Evolutionary conservation across 345 rosid species (phyloP).

Genomic region (Alliaria petiolata): DNA sequence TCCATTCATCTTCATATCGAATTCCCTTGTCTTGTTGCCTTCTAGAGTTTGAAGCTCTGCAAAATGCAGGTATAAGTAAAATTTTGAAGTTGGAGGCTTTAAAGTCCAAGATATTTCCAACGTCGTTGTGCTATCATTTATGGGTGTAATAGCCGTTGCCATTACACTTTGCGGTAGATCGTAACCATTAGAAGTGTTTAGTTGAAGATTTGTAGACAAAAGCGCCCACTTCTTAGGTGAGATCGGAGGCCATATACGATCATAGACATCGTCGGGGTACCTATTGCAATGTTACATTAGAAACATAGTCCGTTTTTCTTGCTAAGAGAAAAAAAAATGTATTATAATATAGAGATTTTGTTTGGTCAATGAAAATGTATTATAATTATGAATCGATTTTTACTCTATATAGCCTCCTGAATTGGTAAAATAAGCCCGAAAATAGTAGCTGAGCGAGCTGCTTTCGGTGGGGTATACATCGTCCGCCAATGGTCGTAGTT

Average conservation of each 20-base stretch:
- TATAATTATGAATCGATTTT: neutral
- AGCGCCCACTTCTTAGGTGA: neutral
- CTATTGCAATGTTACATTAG: conserved; percentile 5
- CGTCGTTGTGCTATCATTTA: conserved; percentile 1
- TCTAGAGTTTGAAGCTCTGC: conserved; percentile 20
- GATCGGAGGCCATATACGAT: conserved; percentile 1
- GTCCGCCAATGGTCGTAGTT: neutral
- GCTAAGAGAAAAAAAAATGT: too few species aligned
- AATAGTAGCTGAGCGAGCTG: neutral
- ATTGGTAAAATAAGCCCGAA: neutral
- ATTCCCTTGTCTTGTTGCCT: conserved; percentile 5
- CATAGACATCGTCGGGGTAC: conserved; percentile 24
- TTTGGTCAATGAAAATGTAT: too few species aligned
- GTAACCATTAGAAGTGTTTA: neutral
- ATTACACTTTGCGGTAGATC: conserved; percentile 24
- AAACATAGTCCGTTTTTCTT: too few species aligned
- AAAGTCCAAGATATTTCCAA: neutral
- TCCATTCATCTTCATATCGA: neutral
- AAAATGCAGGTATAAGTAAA: conserved; percentile 33
- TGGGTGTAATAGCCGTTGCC: conserved; percentile 24
- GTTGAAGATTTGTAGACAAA: neutral
- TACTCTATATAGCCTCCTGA: neutral
- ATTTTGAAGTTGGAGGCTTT: neutral
- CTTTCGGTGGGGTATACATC: neutral
- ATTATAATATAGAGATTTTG: too few species aligned